Evolutionary conservation across 352 stramenopile species (phyloP), one percentile per base, ranked within the genome.

Genomic region (Phytophthora rubi): DNA sequence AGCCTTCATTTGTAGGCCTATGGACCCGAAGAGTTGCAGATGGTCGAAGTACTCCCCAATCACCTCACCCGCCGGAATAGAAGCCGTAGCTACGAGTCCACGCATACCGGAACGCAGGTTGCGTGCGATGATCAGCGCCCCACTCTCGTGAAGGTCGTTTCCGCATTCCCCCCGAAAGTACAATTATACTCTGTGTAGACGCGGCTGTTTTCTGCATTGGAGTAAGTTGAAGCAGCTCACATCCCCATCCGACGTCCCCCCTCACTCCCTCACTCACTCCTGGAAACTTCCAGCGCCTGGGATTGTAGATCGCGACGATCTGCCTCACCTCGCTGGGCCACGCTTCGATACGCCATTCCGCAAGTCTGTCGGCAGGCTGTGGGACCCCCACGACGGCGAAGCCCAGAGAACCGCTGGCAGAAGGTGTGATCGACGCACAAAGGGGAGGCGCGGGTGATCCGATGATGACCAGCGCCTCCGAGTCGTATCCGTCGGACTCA

Each of bases 101-200:
- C 53, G 30, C 32, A 59, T 49, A 18, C 53, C 33, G 0, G 33
- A 49, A 4, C 53, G 32, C 8, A n/a, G 3, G 13, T 23, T 59
- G 9, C 53, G 16, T 5, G 7, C 35, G 18, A 59, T 59, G 2
- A 4, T 1, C 0, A 59, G 53, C 4, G 7, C 1, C 0, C 30
- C 4, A 16, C 33, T 30, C 18, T 59, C 32, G 0, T n/a, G 16
- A 1, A 59, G 53, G 0, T 4, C 44, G 32, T 59, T 59, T 32
- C 53, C 53, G 6, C 53, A 59, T 26, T 26, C 23, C 2, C 13
- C 26, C 26, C n/a, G 8, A 59, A 59, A 3, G n/a, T 15, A 12
- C 53, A 59, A 9, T 59, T 59, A 4, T 23, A 30, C 4, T 28
- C 32, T 10, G 16, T 59, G 16, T 39, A 62, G 8, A 62, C 55